Conservation (phyloP, 2,329 filamentous ascomycete species). For the Colletotrichum sp. region DNA sequence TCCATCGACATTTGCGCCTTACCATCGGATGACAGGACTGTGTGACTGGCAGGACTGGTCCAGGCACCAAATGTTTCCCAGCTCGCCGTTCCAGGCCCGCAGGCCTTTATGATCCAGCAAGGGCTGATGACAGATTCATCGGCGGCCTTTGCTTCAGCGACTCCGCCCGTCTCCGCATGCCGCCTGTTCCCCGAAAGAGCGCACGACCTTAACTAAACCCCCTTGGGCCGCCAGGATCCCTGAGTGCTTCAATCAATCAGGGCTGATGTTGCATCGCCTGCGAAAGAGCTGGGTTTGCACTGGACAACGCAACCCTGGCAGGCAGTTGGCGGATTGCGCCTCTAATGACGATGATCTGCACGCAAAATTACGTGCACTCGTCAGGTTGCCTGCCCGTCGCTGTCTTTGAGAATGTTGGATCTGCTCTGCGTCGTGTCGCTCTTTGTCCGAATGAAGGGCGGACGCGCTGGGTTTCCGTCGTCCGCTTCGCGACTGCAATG, state of each 20-base stretch:
- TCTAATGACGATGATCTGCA: background rate
- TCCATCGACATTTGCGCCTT: background rate
- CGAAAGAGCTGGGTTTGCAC: background rate
- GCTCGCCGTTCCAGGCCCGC: background rate
- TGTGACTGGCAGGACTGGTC: background rate
- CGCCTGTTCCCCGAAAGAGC: background rate
- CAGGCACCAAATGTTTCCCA: background rate
- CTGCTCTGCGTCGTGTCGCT: background rate
- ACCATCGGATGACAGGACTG: conserved; percentile 7
- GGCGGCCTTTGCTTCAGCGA: background rate
- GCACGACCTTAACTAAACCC: background rate
- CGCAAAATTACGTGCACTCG: background rate
- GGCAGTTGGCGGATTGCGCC: background rate
- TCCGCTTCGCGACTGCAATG: background rate
- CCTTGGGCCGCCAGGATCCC: background rate
- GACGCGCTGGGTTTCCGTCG: background rate
- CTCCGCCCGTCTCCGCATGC: conserved; percentile 4
- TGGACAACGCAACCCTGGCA: background rate
- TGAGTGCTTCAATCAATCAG: background rate
- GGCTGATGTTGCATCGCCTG: background rate
- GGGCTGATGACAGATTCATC: background rate
- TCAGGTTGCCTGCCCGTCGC: background rate
- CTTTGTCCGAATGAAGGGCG: background rate
- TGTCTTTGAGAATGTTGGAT: background rate
- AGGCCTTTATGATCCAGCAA: background rate